Percentiles rank a stretch among this genome's conserved stretches.
phyloP scores from a whole-genome alignment of 83 land plant species.

The Diphasiastrum complanatum region DNA sequence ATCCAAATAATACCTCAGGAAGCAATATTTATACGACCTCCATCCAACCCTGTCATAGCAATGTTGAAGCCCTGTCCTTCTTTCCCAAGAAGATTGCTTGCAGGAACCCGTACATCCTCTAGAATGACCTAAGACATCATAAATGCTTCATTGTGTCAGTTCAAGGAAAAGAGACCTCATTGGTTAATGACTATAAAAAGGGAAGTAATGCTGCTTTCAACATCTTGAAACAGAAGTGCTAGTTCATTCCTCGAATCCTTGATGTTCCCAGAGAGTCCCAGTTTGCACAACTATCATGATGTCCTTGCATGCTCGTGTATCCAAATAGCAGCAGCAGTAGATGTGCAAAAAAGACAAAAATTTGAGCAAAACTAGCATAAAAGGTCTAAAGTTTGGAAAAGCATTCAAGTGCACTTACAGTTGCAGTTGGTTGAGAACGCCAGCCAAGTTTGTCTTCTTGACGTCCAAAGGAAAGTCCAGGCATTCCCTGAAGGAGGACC shows the following conservation, averaged over 20 bases:
- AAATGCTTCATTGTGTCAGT: background rate
- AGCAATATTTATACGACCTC: constrained; percentile 44
- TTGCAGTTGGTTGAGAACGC: constrained; percentile 45
- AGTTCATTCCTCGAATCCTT: background rate
- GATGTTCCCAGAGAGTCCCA: background rate
- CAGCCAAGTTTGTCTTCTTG: constrained; percentile 46
- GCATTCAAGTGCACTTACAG: constrained; percentile 19
- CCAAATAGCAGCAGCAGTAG: too few relatives aligned
- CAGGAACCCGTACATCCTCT: constrained; percentile 40
- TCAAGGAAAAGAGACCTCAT: background rate
- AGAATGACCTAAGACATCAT: constrained; percentile 24
- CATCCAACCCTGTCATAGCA: constrained; percentile 42
- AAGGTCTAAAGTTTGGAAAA: background rate
- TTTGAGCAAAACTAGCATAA: background rate
- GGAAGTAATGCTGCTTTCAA: too few relatives aligned
- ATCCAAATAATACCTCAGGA: constrained; percentile 27
- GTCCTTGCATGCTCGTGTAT: too few relatives aligned
- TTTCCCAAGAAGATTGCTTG: constrained; percentile 27
- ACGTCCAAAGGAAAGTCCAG: constrained; percentile 43
- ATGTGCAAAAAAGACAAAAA: background rate
- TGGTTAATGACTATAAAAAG: too few relatives aligned
- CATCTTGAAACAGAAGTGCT: background rate
- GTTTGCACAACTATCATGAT: too few relatives aligned
- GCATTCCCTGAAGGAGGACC: constrained; percentile 26
- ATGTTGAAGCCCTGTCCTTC: constrained; percentile 39